Evolutionary conservation across 495 filamentous ascomycete species (phyloP).

Genomic region (Hypoxylon intermedium): DNA sequence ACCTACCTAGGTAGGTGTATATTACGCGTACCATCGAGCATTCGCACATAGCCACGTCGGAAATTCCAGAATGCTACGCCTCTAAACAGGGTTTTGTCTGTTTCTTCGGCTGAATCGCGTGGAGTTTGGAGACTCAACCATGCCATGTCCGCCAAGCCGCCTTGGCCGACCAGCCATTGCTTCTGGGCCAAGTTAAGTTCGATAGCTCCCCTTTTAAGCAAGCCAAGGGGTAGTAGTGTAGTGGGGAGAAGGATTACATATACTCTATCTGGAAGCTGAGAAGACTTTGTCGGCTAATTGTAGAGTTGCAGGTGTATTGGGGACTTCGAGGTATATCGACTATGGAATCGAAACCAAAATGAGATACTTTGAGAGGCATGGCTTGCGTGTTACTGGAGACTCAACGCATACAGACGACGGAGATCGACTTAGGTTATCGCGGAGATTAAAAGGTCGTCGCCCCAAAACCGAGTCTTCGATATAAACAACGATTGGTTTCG

Average conservation of each 20-base stretch:
- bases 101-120: neutral
- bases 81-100: neutral
- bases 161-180: neutral
- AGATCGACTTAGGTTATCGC: neutral
- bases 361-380: neutral
- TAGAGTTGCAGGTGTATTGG: conserved; percentile 1
- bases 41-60: no score
- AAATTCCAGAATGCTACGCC: no score
- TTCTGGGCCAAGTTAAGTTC: conserved; percentile 7
- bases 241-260: conserved; percentile 21
- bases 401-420: neutral
- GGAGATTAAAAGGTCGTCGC: neutral
- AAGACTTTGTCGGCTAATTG: conserved; percentile 25
- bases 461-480: neutral
- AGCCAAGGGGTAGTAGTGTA: conserved; percentile 24
- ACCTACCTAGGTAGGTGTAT: no score
- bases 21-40: no score
- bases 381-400: neutral
- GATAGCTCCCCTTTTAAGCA: conserved; percentile 26
- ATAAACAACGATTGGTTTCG: neutral
- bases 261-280: conserved; percentile 24
- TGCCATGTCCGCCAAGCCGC: conserved; percentile 14
- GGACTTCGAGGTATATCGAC: neutral
- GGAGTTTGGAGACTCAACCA: conserved; percentile 8
- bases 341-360: neutral